Conservation (phyloP, 192 early-diverging fungal species). For the Funneliformis geosporum region DNA sequence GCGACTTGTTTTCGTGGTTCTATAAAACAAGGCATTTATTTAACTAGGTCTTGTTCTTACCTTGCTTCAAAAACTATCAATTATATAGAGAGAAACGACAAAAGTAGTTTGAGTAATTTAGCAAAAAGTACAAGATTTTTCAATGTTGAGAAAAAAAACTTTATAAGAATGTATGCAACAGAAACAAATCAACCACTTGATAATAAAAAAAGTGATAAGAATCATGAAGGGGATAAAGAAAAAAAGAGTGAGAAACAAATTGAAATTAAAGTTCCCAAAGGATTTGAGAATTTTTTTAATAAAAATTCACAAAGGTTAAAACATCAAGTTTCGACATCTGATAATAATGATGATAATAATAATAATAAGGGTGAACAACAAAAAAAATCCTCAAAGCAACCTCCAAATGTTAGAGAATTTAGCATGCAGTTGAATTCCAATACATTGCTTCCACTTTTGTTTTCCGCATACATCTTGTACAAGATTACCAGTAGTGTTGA, state of each 20-base stretch:
- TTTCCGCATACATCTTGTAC: conserved; percentile 55
- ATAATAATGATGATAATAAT: conserved; percentile 31
- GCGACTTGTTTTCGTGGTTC: too few relatives aligned
- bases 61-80: not conserved
- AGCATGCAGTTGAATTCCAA: conserved; percentile 47
- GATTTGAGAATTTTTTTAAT: conserved; percentile 74
- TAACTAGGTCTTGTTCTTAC: not conserved
- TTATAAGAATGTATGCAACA: not conserved
- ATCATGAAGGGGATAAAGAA: conserved; percentile 26
- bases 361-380: conserved; percentile 37
- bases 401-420: conserved; percentile 43
- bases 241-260: conserved; percentile 34
- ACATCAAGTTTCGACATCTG: conserved; percentile 2
- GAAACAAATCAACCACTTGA: not conserved
- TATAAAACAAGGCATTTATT: not conserved
- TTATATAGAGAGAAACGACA: not conserved
- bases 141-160: not conserved
- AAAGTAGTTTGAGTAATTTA: not conserved
- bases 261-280: conserved; percentile 57
- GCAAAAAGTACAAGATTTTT: not conserved
- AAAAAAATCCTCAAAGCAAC: conserved; percentile 37
- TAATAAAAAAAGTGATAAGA: conserved; percentile 32
- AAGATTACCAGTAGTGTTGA: conserved; percentile 50
- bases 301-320: conserved; percentile 34
- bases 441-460: conserved; percentile 45